Conservation (phyloP, 495 filamentous ascomycete species). For the Xanthoparmelia taractica region DNA sequence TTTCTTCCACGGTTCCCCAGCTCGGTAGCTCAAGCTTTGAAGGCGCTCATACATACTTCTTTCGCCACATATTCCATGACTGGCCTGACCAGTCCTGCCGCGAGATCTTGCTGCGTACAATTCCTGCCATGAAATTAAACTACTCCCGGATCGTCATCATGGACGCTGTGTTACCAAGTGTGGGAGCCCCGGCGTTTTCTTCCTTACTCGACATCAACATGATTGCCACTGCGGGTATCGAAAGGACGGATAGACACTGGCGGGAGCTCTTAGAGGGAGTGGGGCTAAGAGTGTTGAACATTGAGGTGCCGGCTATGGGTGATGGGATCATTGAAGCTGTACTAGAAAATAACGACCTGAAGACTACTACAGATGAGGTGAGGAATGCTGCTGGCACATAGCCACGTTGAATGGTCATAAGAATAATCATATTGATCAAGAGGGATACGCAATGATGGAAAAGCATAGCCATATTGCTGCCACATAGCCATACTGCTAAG, state of each 20-base stretch:
- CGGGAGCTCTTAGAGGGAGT: constrained; percentile 2
- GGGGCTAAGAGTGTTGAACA: constrained; percentile 2
- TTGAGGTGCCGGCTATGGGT: too few relatives aligned
- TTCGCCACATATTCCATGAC: constrained; percentile 24
- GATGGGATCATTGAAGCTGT: too few relatives aligned
- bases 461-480: too few relatives aligned
- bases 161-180: neutral
- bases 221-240: constrained; percentile 8
- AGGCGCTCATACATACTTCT: constrained; percentile 18
- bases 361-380: too few relatives aligned
- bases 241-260: constrained; percentile 6
- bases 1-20: too few relatives aligned
- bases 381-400: too few relatives aligned
- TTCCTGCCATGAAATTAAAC: constrained; percentile 33
- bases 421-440: too few relatives aligned
- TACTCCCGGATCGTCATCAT: constrained; percentile 23
- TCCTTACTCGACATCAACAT: constrained; percentile 5
- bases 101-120: constrained; percentile 9
- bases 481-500: too few relatives aligned
- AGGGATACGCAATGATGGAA: too few relatives aligned
- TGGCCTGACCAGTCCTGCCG: constrained; percentile 19
- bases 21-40: too few relatives aligned
- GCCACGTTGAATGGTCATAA: too few relatives aligned
- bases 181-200: neutral
- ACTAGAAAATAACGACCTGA: too few relatives aligned